Base-by-base conservation (phyloP, 345 rosid genomes). In the Syzygium aromaticum region DNA sequence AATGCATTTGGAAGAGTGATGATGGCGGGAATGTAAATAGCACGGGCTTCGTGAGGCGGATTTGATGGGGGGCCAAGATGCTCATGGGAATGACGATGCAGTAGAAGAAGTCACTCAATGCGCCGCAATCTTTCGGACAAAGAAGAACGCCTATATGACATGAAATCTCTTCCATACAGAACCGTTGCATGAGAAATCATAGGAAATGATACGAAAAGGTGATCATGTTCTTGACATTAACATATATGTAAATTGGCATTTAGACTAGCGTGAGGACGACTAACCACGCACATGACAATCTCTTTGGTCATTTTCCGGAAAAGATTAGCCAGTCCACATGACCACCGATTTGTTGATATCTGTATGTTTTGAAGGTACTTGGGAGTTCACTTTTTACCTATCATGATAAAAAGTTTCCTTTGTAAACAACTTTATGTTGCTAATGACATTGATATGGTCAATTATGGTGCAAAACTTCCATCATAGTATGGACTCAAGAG, bases 271-370 rank as follows among this genome's bases (percentile, higher is more conserved):
- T n/a, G 33, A 27, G 67, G 33, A 61, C 33, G n/a, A n/a, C 86
- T 90, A 46, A 85, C 93, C 87, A 91, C 91, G 86, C 91, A 92
- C 63, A 86, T 88, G 63, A 92, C 54, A 87, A 92, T 93, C 85
- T 93, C 90, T 90, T 84, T 91, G 86, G 92, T 92, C 92, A 92
- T 92, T 89, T 93, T 94, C 85, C 91, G 87, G 91, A 94, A 92
- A 73, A 93, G 92, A 90, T 93, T 93, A 49, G 94, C 92, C 5
- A 94, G 96, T 51, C 93, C 94, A 85, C 95, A 92, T n/a, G 95
- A 91, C 95, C 94, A 92, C 16, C 94, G 89, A 86, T 92, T 89
- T 92, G 93, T 90, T 93, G 95, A 88, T 56, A 89, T 59, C 93
- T 87, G 61, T 90, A 90, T 21, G 95, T 92, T 64, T 92, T 91